These are phyloP conservation scores for Evansstolkia leycettana DNA, from an alignment of 495 filamentous ascomycete genomes.

Conservation along the genomic window DNA sequence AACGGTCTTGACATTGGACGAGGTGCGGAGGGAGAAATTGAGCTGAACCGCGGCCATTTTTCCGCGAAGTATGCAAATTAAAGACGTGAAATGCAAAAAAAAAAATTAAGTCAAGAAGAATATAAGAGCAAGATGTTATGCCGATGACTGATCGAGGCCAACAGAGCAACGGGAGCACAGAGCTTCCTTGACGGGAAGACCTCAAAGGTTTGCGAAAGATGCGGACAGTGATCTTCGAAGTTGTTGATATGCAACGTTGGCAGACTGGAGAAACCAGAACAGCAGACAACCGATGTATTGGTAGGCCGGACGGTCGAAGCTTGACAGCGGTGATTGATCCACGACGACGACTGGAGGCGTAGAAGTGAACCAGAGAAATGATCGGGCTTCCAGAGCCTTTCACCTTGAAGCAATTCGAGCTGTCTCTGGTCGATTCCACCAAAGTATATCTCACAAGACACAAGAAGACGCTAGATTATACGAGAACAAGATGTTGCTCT, in stretches of 20 bases:
- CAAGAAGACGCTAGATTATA: conserved; percentile 2
- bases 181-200: conserved; percentile 3
- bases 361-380: not conserved
- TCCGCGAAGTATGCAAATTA: conserved; percentile 23
- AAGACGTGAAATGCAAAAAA: conserved; percentile 26
- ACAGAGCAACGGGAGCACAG: conserved; percentile 4
- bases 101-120: conserved; percentile 11
- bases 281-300: no score
- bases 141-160: conserved; percentile 6
- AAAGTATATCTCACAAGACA: not conserved
- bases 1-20: conserved; percentile 92
- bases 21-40: conserved; percentile 86
- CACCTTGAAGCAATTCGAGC: no score
- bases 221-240: conserved; percentile 1
- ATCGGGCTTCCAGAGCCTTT: conserved; percentile 14
- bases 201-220: conserved; percentile 4
- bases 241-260: no score
- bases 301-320: no score
- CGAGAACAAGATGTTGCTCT: conserved; percentile 6
- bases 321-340: conserved; percentile 4
- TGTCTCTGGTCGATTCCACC: no score
- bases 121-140: conserved; percentile 9
- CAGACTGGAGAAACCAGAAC: conserved; percentile 6
- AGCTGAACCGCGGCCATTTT: conserved; percentile 80
- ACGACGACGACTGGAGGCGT: conserved; percentile 3